A percentile compares a stretch with the other conserved stretches of the same genome.
Evolutionary conservation across 805 yeast species (phyloP).

Genomic region (Zygosaccharomyces bisporus): DNA sequence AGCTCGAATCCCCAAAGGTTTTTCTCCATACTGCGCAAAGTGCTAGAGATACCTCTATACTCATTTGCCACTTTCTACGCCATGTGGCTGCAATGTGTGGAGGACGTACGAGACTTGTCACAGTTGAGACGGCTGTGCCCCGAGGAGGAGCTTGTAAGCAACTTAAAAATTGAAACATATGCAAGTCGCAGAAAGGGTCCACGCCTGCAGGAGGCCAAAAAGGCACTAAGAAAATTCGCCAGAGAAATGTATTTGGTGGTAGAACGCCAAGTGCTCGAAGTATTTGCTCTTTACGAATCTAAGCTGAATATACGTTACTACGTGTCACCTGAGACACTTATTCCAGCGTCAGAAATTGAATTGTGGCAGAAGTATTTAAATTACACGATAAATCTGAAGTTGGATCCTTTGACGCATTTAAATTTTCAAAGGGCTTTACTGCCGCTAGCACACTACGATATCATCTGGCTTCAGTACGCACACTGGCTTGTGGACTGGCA

Average conservation of each 20-base stretch:
- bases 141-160: conserved; percentile 24
- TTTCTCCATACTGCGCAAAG: conserved; percentile 28
- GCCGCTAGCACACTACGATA: conserved; percentile 32
- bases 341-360: conserved; percentile 23
- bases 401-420: conserved; percentile 23
- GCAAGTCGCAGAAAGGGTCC: conserved; percentile 31
- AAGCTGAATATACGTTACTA: conserved; percentile 29
- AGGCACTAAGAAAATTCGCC: conserved; percentile 27
- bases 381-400: conserved; percentile 24
- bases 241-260: conserved; percentile 32
- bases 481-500: conserved; percentile 28
- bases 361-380: conserved; percentile 32
- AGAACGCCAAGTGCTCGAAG: conserved; percentile 31
- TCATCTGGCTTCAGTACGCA: conserved; percentile 33
- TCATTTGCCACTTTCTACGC: conserved; percentile 33
- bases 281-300: conserved; percentile 32
- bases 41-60: conserved; percentile 33
- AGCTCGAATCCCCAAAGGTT: conserved; percentile 24
- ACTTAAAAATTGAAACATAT: conserved; percentile 24
- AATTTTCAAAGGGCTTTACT: conserved; percentile 35
- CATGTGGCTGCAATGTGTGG: conserved; percentile 31
- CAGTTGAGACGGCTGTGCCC: conserved; percentile 26
- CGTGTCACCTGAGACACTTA: conserved; percentile 27
- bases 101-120: conserved; percentile 27
- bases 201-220: conserved; percentile 36